A percentile compares a stretch with the other conserved stretches of the same genome.
Conservation (phyloP, 371 early-diverging fungal species). For the Blakeslea trispora region DNA sequence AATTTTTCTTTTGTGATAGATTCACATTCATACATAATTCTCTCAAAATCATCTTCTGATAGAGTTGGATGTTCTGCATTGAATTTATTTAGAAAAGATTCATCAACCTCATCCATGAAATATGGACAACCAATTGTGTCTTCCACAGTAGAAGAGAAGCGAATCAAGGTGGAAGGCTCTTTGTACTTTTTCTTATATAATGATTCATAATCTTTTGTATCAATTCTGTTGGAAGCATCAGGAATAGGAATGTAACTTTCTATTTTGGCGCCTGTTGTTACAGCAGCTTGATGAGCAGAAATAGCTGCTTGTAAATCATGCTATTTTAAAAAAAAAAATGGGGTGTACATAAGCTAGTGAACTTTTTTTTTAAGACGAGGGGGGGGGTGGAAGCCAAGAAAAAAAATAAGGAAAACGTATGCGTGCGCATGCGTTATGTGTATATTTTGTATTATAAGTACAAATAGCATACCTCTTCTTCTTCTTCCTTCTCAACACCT, state of each 20-base stretch:
- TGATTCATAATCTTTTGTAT: slow-evolving; percentile 55
- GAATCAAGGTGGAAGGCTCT: slow-evolving; percentile 79
- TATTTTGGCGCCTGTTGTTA: slow-evolving; percentile 56
- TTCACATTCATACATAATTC: slow-evolving; percentile 80
- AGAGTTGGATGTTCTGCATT: slow-evolving; percentile 49
- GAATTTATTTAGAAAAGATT: slow-evolving; percentile 63
- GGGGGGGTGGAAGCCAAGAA: not conserved
- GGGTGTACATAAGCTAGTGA: too few relatives aligned
- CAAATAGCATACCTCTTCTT: slow-evolving; percentile 62
- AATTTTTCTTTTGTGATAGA: slow-evolving; percentile 51
- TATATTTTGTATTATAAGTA: slow-evolving; percentile 30
- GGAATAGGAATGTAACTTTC: slow-evolving; percentile 89
- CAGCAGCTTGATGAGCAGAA: slow-evolving; percentile 74
- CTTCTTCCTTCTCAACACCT: slow-evolving; percentile 93
- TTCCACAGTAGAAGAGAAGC: slow-evolving; percentile 89
- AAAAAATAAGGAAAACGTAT: slow-evolving; percentile 11
- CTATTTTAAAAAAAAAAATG: slow-evolving; percentile 60
- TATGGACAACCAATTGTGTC: slow-evolving; percentile 83
- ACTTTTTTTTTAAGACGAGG: too few relatives aligned
- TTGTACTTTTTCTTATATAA: slow-evolving; percentile 71
- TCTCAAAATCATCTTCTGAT: slow-evolving; percentile 77
- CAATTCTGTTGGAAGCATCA: slow-evolving; percentile 74
- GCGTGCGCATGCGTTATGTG: not conserved
- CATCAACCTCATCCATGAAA: slow-evolving; percentile 87
- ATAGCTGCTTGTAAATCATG: slow-evolving; percentile 96